Evolutionary conservation across 768 basidiomycete genomes (phyloP), one percentile per base, ranked within the genome.

Genomic region (Leccinellum luteum): DNA sequence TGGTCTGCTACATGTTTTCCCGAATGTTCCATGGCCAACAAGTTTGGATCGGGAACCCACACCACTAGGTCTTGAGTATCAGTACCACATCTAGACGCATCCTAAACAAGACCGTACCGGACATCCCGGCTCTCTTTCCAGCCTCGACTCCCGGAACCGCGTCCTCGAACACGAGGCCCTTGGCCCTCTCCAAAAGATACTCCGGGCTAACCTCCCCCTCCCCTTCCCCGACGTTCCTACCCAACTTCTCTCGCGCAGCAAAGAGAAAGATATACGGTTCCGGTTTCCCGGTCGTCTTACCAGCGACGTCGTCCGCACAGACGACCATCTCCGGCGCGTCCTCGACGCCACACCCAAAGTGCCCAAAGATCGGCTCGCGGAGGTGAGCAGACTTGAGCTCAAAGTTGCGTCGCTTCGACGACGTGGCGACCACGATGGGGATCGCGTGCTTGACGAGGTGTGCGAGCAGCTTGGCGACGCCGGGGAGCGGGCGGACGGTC

Each of bases 81-180:
- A 59, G 57, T 32, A 43, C 31, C n/a, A 38, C 43, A 51, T 44
- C 32, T 43, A 17, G 61, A 32, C 25, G 15, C 19, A 34, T 28
- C 1, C 23, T n/a, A 30, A 44, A 58, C 14, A 15, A 47, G 21
- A 2, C 64, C 80, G 35, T 55, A 92, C 92, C 91, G 56, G 85
- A 81, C 92, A 94, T 94, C 12, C 90, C 91, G 3, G 92, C 92
- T 56, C 88, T 78, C 67, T 89, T 89, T 4, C 86, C 92, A 7
- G 91, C 90, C 61, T 87, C 83, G 61, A 94, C 76, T 0, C 92
- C 92, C 0, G 82, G 82, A 43, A 90, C 72, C 4, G 84, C 85
- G 69, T 95, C 92, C 71, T 95, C 92, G 57, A 95, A 90, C 2
- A 95, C 85, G 1, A 95, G 74, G 0, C 90, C 90, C 57, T 77